Conservation (phyloP, 2,329 filamentous ascomycete genomes). For the Exophiala aquamarina region DNA sequence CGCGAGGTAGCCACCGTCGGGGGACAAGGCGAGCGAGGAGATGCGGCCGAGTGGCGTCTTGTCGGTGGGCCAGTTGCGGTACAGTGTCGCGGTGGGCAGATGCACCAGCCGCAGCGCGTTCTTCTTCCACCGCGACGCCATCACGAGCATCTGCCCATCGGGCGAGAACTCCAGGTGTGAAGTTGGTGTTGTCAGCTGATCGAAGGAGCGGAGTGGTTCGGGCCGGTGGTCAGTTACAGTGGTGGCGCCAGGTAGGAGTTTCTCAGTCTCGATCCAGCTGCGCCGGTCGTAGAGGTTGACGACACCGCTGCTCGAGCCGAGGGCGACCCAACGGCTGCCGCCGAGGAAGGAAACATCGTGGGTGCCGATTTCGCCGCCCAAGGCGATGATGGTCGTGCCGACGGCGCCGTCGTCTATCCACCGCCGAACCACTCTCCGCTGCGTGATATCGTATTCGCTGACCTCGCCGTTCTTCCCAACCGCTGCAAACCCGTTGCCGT, state of each 20-base stretch:
- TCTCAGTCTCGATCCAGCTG: constrained; percentile 6
- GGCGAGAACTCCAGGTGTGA: constrained; percentile 78
- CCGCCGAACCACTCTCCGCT: constrained; percentile 69
- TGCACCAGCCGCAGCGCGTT: constrained; percentile 87
- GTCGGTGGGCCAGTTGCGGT: constrained; percentile 93
- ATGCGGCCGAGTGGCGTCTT: constrained; percentile 85
- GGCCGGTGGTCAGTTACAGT: constrained; percentile 57
- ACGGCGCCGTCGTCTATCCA: constrained; percentile 92
- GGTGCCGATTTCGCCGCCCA: constrained; percentile 57
- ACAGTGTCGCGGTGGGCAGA: constrained; percentile 87
- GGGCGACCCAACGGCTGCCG: constrained; percentile 82
- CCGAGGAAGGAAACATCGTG: constrained; percentile 44
- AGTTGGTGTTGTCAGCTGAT: constrained; percentile 84
- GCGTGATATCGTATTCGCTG: constrained; percentile 77
- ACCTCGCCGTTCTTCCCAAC: constrained; percentile 85
- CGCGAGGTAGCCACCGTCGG: constrained; percentile 52
- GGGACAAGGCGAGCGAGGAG: constrained; percentile 60
- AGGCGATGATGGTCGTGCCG: constrained; percentile 75
- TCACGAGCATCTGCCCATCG: constrained; percentile 84
- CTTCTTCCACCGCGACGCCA: constrained; percentile 83
- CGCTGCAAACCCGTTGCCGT: constrained; percentile 77
- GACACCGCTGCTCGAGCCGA: constrained; percentile 83
- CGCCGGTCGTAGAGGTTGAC: constrained; percentile 90
- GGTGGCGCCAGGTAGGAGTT: constrained; percentile 1
- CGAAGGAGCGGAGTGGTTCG: constrained; percentile 71